Percentiles rank a stretch among this genome's conserved stretches.
phyloP scores from a whole-genome alignment of 2,329 filamentous ascomycete species.

The Paraphoma chrysanthemicola region DNA sequence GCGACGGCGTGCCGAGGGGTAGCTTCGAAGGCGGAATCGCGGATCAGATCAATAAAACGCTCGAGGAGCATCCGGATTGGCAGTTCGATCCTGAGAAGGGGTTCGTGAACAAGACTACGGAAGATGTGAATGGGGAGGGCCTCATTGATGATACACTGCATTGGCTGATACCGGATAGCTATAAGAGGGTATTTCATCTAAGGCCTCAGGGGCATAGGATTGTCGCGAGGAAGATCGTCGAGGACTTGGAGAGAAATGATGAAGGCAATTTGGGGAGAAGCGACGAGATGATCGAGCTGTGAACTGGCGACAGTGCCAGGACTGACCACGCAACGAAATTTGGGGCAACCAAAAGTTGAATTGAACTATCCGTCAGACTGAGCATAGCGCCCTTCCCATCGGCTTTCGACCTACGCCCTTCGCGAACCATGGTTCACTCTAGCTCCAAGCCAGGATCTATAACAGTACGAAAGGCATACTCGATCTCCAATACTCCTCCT shows the following conservation, averaged over 20 bases:
- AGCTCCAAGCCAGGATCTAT: background rate
- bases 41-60: slow-evolving; percentile 28
- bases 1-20: slow-evolving; percentile 29
- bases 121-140: slow-evolving; percentile 9
- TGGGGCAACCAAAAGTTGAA: too few relatives aligned
- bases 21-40: slow-evolving; percentile 36
- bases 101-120: slow-evolving; percentile 27
- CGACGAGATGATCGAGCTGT: background rate
- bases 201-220: slow-evolving; percentile 31
- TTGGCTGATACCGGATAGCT: slow-evolving; percentile 40
- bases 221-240: slow-evolving; percentile 28
- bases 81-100: slow-evolving; percentile 31
- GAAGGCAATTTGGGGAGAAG: background rate
- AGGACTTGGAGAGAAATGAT: slow-evolving; percentile 19
- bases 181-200: slow-evolving; percentile 41
- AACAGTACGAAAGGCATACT: too few relatives aligned
- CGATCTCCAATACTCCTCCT: too few relatives aligned
- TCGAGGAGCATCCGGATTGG: slow-evolving; percentile 36
- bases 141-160: slow-evolving; percentile 30
- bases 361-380: background rate
- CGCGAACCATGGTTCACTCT: background rate
- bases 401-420: background rate
- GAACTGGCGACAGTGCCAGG: background rate
- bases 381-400: background rate
- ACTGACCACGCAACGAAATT: too few relatives aligned